These are phyloP conservation scores for Ulmus americana DNA, from an alignment of 331 rosid species.

Conservation along the genomic window DNA sequence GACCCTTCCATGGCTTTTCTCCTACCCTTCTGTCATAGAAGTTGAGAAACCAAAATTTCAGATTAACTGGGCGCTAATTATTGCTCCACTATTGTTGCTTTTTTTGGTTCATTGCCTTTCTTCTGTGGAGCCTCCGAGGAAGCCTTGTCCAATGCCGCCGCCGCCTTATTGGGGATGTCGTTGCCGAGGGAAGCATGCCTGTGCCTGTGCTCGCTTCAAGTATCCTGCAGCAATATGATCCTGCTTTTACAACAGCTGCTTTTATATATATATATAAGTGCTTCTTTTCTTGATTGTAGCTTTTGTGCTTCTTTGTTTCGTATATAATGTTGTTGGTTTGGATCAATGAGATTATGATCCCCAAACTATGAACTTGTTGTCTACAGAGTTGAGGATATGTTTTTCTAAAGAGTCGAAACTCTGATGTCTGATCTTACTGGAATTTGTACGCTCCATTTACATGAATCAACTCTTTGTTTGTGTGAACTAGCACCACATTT, in stretches of 20 bases:
- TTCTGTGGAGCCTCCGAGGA: slow-evolving; percentile 20
- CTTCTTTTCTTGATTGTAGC: background rate
- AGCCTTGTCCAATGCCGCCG: slow-evolving; percentile 24
- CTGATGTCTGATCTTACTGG: background rate
- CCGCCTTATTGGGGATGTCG: slow-evolving; percentile 12
- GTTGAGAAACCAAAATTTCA: slow-evolving; percentile 9
- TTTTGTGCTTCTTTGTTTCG: background rate
- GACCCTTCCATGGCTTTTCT: slow-evolving; percentile 36
- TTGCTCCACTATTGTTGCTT: slow-evolving; percentile 28
- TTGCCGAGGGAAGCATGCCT: slow-evolving; percentile 25
- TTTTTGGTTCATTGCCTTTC: slow-evolving; percentile 42
- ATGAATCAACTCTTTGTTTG: too few species aligned
- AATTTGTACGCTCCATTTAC: too few species aligned
- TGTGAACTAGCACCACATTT: too few species aligned
- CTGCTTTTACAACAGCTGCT: background rate
- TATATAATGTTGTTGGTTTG: background rate
- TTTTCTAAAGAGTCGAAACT: background rate
- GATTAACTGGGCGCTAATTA: slow-evolving; percentile 23
- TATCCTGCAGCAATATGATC: background rate
- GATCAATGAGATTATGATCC: background rate
- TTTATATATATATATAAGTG: background rate
- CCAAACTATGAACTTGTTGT: background rate
- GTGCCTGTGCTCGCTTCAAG: slow-evolving; percentile 33
- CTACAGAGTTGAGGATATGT: background rate
- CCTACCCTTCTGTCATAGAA: slow-evolving; percentile 8